Base-by-base conservation (phyloP, 1,284 basidiomycete species). In the Spongiforma sp. region DNA sequence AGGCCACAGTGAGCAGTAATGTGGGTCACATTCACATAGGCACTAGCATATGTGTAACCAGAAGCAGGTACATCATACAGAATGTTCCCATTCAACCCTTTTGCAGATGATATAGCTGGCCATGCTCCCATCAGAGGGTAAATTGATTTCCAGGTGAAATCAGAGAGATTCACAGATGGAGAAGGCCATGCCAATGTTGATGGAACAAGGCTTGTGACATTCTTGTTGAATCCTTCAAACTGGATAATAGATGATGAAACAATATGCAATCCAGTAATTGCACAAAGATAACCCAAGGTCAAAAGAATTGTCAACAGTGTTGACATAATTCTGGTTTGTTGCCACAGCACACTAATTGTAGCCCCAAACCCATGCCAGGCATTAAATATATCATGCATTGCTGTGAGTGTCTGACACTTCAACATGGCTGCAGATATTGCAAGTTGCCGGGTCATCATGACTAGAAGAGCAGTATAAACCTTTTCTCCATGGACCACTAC, bases 341-440 rank as follows among this genome's bases (percentile, higher is more conserved):
- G 52, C 71, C 69, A 74, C 10, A 74, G 24, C 0, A 28, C 24
- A 5, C 12, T 2, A 9, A 68, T 48, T 0, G 69, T 63, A 19
- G 69, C 60, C 3, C 71, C 71, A 7, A 72, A 57, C 4, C 73
- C 69, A 0, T 43, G 69, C 72, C 70, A 74, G 2, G 70, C 71
- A 0, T 50, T 36, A 5, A 43, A 54, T 6, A 65, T 57, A 10
- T 74, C 72, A 4, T 72, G 70, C 7, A 69, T 8, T 1, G 59
- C 46, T 1, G 69, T 74, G 37, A 70, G 57, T 1, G 37, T 74
- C 32, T 65, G 70, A 10, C 17, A 41, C 33, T 52, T 53, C 0
- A 30, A 2, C 57, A 74, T 36, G 1, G 37, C 24, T 2, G 30
- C 32, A 1, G 41, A 62, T 9, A 68, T 19, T 1, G 60, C 55